Evolutionary conservation across 2,329 filamentous ascomycete species (phyloP), one percentile per base, ranked within the genome.

Genomic region (Pezicula carpinea): DNA sequence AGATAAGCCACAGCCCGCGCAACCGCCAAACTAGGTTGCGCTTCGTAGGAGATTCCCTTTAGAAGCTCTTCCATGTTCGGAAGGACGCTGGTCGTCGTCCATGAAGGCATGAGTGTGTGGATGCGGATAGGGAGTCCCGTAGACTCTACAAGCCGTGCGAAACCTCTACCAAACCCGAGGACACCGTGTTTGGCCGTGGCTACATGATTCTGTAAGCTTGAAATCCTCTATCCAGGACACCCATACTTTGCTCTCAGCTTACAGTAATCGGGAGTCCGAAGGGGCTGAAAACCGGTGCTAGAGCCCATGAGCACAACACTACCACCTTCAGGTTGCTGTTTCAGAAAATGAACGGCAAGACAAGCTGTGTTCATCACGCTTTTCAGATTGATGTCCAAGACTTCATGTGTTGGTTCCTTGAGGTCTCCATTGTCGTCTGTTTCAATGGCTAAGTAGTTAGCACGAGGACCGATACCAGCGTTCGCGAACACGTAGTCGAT

Each of bases 251-350:
- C 17, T 15, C 17, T 19, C 21, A 11, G 61, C 65, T 58, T 47
- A 71, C 70, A 58, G 48, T 82, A 82, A 55, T 82, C 77, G 0
- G 69, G 64, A 2, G 68, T 67, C 15, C 72, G 67, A 42, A 80
- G 67, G 1, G 69, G 72, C 47, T 77, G 74, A 7, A 80, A 64
- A 2, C 67, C 69, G 0, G 75, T 73, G 4, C 66, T 67, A 0
- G 79, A 82, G 3, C 69, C 71, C 39, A 69, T 76, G 38, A 80
- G 65, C 14, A 80, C 75, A 21, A 82, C 69, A 47, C 74, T 77
- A n/a, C 73, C 70, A n/a, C 71, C 67, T 38, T 66, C 59, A 8
- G 64, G 39, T 43, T 76, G 70, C 42, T 71, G 62, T 44, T 75
- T 72, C 59, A 82, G 65, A 51, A 77, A 72, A 55, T 76, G 68